phyloP scores from a whole-genome alignment of 1,139 yeast species.

The Candida glucosophila region DNA sequence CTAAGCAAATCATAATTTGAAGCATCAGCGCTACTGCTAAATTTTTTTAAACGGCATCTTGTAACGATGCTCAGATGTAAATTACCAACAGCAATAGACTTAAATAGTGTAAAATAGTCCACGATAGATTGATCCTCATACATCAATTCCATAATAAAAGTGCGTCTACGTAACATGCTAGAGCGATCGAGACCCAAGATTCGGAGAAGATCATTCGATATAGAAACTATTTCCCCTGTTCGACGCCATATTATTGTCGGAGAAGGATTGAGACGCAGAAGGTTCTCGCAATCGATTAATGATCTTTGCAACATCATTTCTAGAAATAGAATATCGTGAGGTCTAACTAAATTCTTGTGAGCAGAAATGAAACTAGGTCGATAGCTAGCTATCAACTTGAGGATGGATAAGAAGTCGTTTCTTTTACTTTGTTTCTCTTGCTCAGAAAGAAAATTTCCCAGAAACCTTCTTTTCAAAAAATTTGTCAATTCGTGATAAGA shows the following conservation, averaged over 20 bases:
- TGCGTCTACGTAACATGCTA: slow-evolving; percentile 42
- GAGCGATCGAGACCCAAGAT: slow-evolving; percentile 48
- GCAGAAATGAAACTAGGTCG: slow-evolving; percentile 70
- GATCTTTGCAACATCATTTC: slow-evolving; percentile 67
- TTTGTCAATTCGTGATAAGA: slow-evolving; percentile 56
- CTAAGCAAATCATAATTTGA: slow-evolving; percentile 3
- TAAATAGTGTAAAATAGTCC: slow-evolving; percentile 35
- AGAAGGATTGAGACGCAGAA: slow-evolving; percentile 49
- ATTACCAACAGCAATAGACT: slow-evolving; percentile 43
- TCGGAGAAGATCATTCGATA: slow-evolving; percentile 58
- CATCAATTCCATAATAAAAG: slow-evolving; percentile 44
- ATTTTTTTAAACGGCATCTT: slow-evolving; percentile 34
- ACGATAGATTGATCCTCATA: slow-evolving; percentile 39
- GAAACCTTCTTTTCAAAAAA: slow-evolving; percentile 47
- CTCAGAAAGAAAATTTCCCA: slow-evolving; percentile 24
- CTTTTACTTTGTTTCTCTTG: slow-evolving; percentile 28
- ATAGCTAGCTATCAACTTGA: slow-evolving; percentile 61
- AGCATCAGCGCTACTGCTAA: background rate
- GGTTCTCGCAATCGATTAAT: slow-evolving; percentile 53
- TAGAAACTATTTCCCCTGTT: slow-evolving; percentile 68
- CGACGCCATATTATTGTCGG: slow-evolving; percentile 76
- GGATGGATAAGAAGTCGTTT: slow-evolving; percentile 42
- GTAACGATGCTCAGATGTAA: slow-evolving; percentile 43
- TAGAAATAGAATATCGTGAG: slow-evolving; percentile 55
- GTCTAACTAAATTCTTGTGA: slow-evolving; percentile 53